Conservation (phyloP, 352 stramenopile genomes). For the Globisporangium ultimum region DNA sequence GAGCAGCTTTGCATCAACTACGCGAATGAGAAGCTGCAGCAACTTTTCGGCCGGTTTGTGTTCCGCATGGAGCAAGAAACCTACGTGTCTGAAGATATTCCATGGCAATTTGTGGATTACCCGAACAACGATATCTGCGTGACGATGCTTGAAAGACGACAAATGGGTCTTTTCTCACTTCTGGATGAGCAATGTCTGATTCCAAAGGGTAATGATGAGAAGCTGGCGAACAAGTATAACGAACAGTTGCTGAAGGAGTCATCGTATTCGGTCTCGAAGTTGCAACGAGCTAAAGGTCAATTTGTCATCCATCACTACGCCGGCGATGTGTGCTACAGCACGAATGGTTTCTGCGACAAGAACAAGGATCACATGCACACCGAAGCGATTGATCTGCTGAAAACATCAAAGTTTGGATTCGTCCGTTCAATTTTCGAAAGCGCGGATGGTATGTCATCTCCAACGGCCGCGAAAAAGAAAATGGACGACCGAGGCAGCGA, state of each 20-base stretch:
- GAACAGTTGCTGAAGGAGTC: constrained; percentile 58
- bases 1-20: constrained; percentile 90
- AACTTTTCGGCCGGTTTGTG: constrained; percentile 77
- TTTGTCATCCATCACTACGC: constrained; percentile 89
- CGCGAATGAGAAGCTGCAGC: constrained; percentile 87
- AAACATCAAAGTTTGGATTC: constrained; percentile 60
- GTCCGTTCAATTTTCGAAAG: constrained; percentile 70
- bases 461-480: constrained; percentile 12
- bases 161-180: constrained; percentile 79
- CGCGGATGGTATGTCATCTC: constrained; percentile 19
- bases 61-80: constrained; percentile 87
- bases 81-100: constrained; percentile 81
- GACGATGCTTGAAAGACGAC: constrained; percentile 63
- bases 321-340: constrained; percentile 79
- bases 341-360: constrained; percentile 82
- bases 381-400: constrained; percentile 69
- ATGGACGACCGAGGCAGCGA: constrained; percentile 23
- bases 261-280: constrained; percentile 63
- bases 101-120: constrained; percentile 88
- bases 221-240: constrained; percentile 84
- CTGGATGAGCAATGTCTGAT: constrained; percentile 87
- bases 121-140: constrained; percentile 86
- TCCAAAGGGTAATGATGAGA: constrained; percentile 76
- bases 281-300: constrained; percentile 75
- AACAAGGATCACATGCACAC: constrained; percentile 90